Percentiles rank a stretch among this genome's conserved stretches.
Conservation (phyloP, 805 yeast genomes). For the Dipodascopsis uninucleata region DNA sequence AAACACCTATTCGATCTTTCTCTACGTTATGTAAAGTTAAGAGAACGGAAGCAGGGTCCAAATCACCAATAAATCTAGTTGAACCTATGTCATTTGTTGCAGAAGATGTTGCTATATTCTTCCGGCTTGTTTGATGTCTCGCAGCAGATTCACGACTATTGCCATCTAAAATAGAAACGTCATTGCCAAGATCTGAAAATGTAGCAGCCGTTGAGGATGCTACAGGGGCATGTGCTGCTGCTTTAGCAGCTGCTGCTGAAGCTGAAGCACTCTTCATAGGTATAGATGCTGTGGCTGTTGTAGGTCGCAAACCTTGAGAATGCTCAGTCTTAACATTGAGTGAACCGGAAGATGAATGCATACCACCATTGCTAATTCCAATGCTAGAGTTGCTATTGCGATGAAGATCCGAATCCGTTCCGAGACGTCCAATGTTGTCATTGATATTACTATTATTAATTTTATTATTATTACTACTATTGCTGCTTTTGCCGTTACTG, state of each 20-base stretch:
- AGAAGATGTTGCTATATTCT: not conserved
- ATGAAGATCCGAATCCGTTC: too few relatives aligned
- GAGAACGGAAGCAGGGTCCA: conserved; percentile 20
- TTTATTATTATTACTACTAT: not conserved
- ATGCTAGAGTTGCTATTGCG: too few relatives aligned
- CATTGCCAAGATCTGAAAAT: conserved; percentile 13
- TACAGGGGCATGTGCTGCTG: conserved; percentile 20
- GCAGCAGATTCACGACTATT: not conserved
- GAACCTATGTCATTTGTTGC: conserved; percentile 11
- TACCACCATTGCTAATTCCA: too few relatives aligned
- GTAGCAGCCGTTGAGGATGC: conserved; percentile 24
- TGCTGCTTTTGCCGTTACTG: not conserved
- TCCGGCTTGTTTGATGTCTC: conserved; percentile 1
- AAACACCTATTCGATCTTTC: conserved; percentile 33
- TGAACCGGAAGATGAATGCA: too few relatives aligned
- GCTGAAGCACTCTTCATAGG: conserved; percentile 6
- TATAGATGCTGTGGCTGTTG: too few relatives aligned
- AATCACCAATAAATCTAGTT: conserved; percentile 23
- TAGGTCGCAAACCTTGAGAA: too few relatives aligned
- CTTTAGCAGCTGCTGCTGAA: conserved; percentile 23
- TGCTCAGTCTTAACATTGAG: too few relatives aligned
- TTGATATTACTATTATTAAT: too few relatives aligned
- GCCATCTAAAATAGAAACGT: not conserved
- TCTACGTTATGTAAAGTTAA: conserved; percentile 17
- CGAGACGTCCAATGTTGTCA: too few relatives aligned